Base-by-base conservation (phyloP, 179 eudicot genomes). In the Beta corolliflora region DNA sequence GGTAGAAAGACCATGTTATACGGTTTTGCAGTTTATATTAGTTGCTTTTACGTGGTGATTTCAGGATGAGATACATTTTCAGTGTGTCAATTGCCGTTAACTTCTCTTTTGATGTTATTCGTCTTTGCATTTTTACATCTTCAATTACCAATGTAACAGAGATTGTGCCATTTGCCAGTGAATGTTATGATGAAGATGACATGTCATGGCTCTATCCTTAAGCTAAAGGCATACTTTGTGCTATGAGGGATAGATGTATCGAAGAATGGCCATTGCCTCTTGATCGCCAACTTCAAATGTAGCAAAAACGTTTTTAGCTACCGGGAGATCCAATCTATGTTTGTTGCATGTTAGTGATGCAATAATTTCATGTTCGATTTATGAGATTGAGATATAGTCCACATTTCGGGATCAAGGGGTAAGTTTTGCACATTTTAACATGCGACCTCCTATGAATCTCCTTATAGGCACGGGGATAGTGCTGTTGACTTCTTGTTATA, bases 161-260 rank as follows among this genome's bases (percentile, higher is more conserved):
- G 29, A 29, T 63, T 44, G 23, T 80, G 77, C 7, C 46, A 46
- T 77, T 73, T 79, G 60, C 54, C 85, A 89, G 96, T 86, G 93
- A 92, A 65, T 91, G 88, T 76, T 89, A 90, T 50, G 91, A 91
- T 56, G 91, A 88, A 71, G 90, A 91, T 41, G 89, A 81, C 55
- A 44, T 77, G 82, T 92, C 93, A 6, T 83, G 77, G 36, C 61
- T 91, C 80, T 91, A 90, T 82, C 93, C 93, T 58, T 88, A 88
- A 31, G 92, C 91, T 8, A 89, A 85, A 79, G 91, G 90, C 71
- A 89, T 92, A 77, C 73, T 89, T 65, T 81, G 75, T 86, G 90
- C 93, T 41, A 83, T 92, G 19, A 89, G 88, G 84, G 96, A 91
- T 73, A 91, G 86, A 80, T 91, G 92, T 58, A 75, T 91, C 83